Evolutionary conservation across 805 yeast genomes (phyloP).

Genomic region (Kregervanrija pseudodelftensis): DNA sequence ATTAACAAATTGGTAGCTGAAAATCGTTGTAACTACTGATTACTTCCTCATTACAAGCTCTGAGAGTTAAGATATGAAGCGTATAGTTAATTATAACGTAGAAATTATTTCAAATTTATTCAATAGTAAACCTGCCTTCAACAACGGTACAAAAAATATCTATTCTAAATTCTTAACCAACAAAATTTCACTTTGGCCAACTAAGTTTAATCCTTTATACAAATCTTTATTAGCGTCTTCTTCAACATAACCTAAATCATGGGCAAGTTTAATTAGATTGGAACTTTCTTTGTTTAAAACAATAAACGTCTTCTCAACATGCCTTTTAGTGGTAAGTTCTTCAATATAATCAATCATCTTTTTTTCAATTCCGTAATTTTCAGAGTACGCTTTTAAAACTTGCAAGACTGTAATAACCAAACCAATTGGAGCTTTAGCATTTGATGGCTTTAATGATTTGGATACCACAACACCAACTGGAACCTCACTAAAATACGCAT

Average conservation of each 20-base stretch:
- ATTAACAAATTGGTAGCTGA: no score
- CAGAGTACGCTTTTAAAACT: slow-evolving; percentile 54
- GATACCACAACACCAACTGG: slow-evolving; percentile 77
- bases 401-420: slow-evolving; percentile 16
- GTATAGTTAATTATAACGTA: no score
- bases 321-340: slow-evolving; percentile 45
- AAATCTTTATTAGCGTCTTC: slow-evolving; percentile 15
- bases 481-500: slow-evolving; percentile 60
- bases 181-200: no score
- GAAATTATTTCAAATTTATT: no score
- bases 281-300: slow-evolving; percentile 4
- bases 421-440: slow-evolving; percentile 29
- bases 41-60: no score
- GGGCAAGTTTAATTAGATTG: not conserved
- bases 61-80: no score
- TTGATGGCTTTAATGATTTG: slow-evolving; percentile 36
- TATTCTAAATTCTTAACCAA: no score
- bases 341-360: slow-evolving; percentile 50
- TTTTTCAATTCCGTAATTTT: slow-evolving; percentile 54
- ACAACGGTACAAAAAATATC: no score
- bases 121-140: no score
- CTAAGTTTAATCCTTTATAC: slow-evolving; percentile 13
- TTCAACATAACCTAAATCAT: slow-evolving; percentile 12
- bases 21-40: no score
- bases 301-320: slow-evolving; percentile 40